Evolutionary conservation across 495 filamentous ascomycete genomes (phyloP).

Genomic region (Physcia stellaris): DNA sequence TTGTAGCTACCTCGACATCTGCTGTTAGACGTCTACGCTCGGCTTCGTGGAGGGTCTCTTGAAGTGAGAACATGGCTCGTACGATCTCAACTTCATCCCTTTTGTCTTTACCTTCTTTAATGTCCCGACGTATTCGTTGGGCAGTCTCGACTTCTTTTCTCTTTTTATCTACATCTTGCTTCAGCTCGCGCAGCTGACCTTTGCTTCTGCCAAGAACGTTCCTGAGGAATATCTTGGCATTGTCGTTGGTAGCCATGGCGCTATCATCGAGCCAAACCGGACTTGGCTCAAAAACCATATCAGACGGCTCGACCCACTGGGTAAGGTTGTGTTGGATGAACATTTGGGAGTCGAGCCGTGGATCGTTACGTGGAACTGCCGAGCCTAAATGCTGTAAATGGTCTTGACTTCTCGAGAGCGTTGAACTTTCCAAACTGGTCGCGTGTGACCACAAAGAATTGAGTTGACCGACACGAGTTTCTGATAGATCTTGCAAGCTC

Average conservation of each 20-base stretch:
- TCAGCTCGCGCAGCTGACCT: constrained; percentile 58
- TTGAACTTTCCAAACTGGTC: constrained; percentile 59
- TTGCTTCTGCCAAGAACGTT: constrained; percentile 90
- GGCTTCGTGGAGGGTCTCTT: constrained; percentile 76
- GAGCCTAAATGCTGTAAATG: constrained; percentile 53
- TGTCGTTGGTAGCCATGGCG: constrained; percentile 65
- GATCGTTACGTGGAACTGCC: constrained; percentile 82
- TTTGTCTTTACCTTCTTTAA: constrained; percentile 72
- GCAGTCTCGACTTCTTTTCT: constrained; percentile 64
- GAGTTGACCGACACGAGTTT: constrained; percentile 68
- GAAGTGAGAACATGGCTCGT: constrained; percentile 56
- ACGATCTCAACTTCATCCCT: constrained; percentile 73
- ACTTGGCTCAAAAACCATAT: constrained; percentile 84
- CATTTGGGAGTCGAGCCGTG: constrained; percentile 89
- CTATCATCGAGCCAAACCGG: constrained; percentile 95
- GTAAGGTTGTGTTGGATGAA: constrained; percentile 83
- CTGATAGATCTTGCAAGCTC: constrained; percentile 78
- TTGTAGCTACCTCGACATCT: constrained; percentile 83
- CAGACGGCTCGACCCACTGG: constrained; percentile 63
- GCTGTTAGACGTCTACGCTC: constrained; percentile 75
- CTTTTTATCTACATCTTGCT: constrained; percentile 72
- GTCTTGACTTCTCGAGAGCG: constrained; percentile 56
- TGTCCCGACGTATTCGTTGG: constrained; percentile 53
- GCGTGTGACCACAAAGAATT: constrained; percentile 78
- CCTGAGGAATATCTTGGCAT: constrained; percentile 76